phyloP scores from a whole-genome alignment of 805 yeast species.

The Alloascoidea hylecoeti region DNA sequence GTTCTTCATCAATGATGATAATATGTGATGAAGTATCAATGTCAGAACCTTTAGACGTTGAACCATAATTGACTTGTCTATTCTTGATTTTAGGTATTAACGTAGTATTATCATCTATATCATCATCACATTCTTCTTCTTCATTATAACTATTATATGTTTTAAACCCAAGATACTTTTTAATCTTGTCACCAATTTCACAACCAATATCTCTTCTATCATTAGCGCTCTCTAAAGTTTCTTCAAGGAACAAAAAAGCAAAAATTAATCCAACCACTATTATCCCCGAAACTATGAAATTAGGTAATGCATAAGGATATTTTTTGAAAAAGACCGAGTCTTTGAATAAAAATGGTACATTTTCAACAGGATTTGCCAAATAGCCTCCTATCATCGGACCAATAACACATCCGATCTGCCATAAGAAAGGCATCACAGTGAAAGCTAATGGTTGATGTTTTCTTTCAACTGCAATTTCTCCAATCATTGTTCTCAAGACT shows the following conservation, averaged over 20 bases:
- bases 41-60: not conserved
- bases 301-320: slow-evolving; percentile 38
- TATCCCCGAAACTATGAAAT: slow-evolving; percentile 27
- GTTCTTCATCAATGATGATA: not conserved
- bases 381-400: slow-evolving; percentile 47
- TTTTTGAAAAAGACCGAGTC: slow-evolving; percentile 11
- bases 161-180: slow-evolving; percentile 1
- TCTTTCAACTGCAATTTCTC: slow-evolving; percentile 42
- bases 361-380: slow-evolving; percentile 29
- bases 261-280: slow-evolving; percentile 13
- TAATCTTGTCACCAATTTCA: slow-evolving; percentile 9
- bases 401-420: slow-evolving; percentile 42
- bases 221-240: slow-evolving; percentile 8
- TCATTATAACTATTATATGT: slow-evolving; percentile 3
- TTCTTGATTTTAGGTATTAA: not conserved
- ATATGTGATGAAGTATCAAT: too few species aligned
- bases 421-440: slow-evolving; percentile 41
- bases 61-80: not conserved
- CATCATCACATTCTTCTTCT: slow-evolving; percentile 4
- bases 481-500: slow-evolving; percentile 46
- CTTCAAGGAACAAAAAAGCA: slow-evolving; percentile 11
- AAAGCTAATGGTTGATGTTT: slow-evolving; percentile 50
- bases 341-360: slow-evolving; percentile 14
- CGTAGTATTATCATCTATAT: slow-evolving; percentile 2
- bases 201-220: slow-evolving; percentile 9